Evolutionary conservation across 2,329 filamentous ascomycete species (phyloP).

Genomic region (Nemania serpens): DNA sequence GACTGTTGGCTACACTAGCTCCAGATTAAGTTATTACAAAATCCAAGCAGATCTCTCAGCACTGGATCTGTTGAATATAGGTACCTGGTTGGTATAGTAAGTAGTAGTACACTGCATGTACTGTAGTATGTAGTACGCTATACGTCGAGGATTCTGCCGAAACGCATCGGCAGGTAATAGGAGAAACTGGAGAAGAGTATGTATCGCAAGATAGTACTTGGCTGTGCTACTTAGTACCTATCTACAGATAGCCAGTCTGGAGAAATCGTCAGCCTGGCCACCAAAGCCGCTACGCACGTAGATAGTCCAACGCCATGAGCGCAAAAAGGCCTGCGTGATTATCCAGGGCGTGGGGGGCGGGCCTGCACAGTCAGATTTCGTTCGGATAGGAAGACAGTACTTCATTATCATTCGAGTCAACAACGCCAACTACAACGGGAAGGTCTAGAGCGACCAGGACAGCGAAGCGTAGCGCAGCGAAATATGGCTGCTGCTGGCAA

Average conservation of each 20-base stretch:
- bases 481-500: not conserved
- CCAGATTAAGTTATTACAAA: slow-evolving; percentile 22
- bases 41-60: not conserved
- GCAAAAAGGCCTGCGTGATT: slow-evolving; percentile 13
- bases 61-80: not conserved
- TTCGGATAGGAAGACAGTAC: not conserved
- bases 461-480: not conserved
- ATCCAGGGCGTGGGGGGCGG: slow-evolving; percentile 22
- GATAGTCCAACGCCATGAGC: not conserved
- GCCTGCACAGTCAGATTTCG: slow-evolving; percentile 15
- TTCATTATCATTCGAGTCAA: slow-evolving; percentile 9
- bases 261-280: not conserved
- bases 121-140: no score
- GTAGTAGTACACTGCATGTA: not conserved
- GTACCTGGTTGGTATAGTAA: not conserved
- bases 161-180: not conserved
- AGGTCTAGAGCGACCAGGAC: slow-evolving; percentile 15
- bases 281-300: not conserved
- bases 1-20: slow-evolving; percentile 2
- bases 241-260: not conserved
- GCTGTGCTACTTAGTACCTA: not conserved
- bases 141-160: not conserved
- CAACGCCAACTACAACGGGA: slow-evolving; percentile 24
- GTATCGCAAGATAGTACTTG: not conserved
- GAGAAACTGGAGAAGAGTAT: not conserved